Evolutionary conservation across 2,329 filamentous ascomycete species (phyloP).

Genomic region (Hyphodiscus sp.): DNA sequence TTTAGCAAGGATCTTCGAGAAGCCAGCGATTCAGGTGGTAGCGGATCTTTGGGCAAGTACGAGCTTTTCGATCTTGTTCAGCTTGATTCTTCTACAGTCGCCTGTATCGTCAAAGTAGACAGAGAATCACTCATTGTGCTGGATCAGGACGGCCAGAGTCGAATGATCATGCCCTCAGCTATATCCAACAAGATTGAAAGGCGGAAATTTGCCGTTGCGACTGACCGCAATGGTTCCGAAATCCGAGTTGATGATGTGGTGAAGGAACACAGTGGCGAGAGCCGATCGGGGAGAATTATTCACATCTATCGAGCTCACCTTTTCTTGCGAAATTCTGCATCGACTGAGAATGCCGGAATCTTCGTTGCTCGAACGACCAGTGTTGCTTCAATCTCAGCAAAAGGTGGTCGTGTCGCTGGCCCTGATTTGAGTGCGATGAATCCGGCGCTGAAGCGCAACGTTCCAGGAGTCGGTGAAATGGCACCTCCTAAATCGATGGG

Average conservation of each 20-base stretch:
- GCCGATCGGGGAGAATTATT: constrained; percentile 79
- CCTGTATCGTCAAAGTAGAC: constrained; percentile 90
- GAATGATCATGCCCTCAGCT: constrained; percentile 81
- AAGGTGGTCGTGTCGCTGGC: constrained; percentile 76
- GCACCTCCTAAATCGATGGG: constrained; percentile 68
- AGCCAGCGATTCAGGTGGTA: constrained; percentile 84
- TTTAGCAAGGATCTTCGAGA: constrained; percentile 96
- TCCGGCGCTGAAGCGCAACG: constrained; percentile 72
- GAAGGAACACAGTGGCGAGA: constrained; percentile 81
- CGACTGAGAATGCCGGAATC: constrained; percentile 80
- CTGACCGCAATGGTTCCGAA: constrained; percentile 87
- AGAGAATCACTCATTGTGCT: constrained; percentile 84
- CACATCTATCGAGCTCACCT: constrained; percentile 92
- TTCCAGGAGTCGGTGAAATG: constrained; percentile 45
- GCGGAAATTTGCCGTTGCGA: constrained; percentile 79
- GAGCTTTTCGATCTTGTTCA: constrained; percentile 92
- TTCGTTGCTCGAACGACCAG: constrained; percentile 83
- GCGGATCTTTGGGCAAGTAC: constrained; percentile 79
- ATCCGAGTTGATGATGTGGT: constrained; percentile 89
- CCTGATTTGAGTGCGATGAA: constrained; percentile 90
- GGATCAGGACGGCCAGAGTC: constrained; percentile 80
- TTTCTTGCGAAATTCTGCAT: constrained; percentile 79
- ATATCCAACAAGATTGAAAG: constrained; percentile 83
- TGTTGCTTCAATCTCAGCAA: constrained; percentile 87
- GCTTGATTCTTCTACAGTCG: constrained; percentile 86